A percentile compares a stretch with the other conserved stretches of the same genome.
These are phyloP conservation scores for Colletotrichum cuscutae DNA, from an alignment of 2,329 filamentous ascomycete species.

Conservation along the genomic window DNA sequence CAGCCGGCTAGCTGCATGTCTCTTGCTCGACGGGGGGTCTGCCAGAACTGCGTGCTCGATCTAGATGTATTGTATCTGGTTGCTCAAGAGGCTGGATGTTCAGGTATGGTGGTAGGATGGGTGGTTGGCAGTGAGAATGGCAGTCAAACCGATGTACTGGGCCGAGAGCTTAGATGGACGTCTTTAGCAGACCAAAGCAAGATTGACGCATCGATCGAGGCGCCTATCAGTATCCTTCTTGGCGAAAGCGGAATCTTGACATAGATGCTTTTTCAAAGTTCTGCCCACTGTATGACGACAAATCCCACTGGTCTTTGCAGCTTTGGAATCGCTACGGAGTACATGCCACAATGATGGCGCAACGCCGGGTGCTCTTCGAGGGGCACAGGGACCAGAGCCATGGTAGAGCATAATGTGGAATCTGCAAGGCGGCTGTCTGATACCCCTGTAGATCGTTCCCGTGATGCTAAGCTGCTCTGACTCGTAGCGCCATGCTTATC, in stretches of 20 bases:
- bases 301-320: neutral
- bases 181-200: neutral
- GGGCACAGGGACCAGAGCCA: neutral
- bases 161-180: too few relatives aligned
- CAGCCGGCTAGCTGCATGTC: slow-evolving; percentile 10
- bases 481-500: neutral
- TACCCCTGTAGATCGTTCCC: slow-evolving; percentile 26
- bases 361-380: neutral
- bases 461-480: slow-evolving; percentile 15
- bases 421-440: slow-evolving; percentile 25
- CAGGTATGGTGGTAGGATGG: neutral
- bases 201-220: neutral
- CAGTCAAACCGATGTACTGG: neutral
- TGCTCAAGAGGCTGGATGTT: neutral
- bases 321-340: neutral
- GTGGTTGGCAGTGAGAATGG: neutral
- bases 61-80: neutral
- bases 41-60: neutral
- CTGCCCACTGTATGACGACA: neutral
- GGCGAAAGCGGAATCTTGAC: neutral
- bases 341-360: slow-evolving; percentile 3
- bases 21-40: neutral
- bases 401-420: slow-evolving; percentile 7
- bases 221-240: neutral
- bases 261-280: neutral